Evolutionary conservation across 2,329 filamentous ascomycete genomes (phyloP), one percentile per base, ranked within the genome.

Genomic region (Diaporthe vaccinii): DNA sequence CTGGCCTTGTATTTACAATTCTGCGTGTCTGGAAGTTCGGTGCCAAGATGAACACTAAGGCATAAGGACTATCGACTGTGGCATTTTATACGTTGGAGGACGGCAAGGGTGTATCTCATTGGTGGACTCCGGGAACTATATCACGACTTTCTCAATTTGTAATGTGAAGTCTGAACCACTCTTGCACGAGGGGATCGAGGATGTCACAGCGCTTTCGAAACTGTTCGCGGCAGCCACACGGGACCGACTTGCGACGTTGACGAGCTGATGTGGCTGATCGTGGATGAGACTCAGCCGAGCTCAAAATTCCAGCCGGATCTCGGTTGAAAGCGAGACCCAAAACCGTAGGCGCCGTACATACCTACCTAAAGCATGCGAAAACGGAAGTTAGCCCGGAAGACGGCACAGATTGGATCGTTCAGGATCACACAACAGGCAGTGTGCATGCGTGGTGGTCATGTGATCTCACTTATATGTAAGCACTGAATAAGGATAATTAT

Each of bases 11-110:
- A 8, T 44, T 62, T 10, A 10, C 36, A 20, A 28, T 62, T 7
- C 39, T 62, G 41, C 59, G 59, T 20, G 9, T 44, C 28, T 62
- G 59, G 59, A 62, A 25, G 12, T 62, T 28, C 15, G 59, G 59
- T 1, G n/a, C 8, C 36, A 44, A 44, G 39, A 15, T 62, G 39
- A 62, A 44, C 59, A 62, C 17, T 7, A 44, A 62, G 39, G 59
- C 59, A 15, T 62, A 22, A 62, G 36, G 8, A 4, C 3, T 22
- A 17, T 62, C n/a, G n/a, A 39, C 39, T 10, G 15, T 28, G 15
- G 15, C n/a, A 4, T 44, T 15, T 20, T 44, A 22, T 44, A 22
- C 3, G 7, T 25, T 25, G 3, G 34, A 39, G 12, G 15, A 61
- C 3, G 3, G 22, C 57, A 59, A 20, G 8, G 7, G 1, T 15